Percentiles rank a stretch among this genome's conserved stretches.
phyloP scores from a whole-genome alignment of 371 early-diverging fungal genomes.

The Rhizopus delemar region DNA sequence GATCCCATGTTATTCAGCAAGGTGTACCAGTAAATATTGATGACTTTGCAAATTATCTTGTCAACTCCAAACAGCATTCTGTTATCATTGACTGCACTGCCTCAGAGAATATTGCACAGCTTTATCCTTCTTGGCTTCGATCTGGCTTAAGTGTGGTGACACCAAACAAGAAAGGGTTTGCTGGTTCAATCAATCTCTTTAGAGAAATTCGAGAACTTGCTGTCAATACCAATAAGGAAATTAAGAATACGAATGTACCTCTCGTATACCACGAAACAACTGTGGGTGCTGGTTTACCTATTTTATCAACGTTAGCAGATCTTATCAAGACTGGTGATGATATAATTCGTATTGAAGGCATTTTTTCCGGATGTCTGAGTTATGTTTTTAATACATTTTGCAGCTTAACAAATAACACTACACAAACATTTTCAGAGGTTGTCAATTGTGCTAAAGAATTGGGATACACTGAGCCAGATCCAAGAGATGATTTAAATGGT shows the following conservation, averaged over 20 bases:
- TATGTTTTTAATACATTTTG: slow-evolving; percentile 96
- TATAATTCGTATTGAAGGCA: slow-evolving; percentile 90
- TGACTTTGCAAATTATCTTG: slow-evolving; percentile 56
- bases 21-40: slow-evolving; percentile 46
- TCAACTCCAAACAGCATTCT: slow-evolving; percentile 50
- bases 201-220: slow-evolving; percentile 67
- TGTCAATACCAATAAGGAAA: slow-evolving; percentile 16
- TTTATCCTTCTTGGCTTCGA: slow-evolving; percentile 82
- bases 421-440: slow-evolving; percentile 78
- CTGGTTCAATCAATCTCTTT: slow-evolving; percentile 70
- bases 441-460: slow-evolving; percentile 87
- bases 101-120: slow-evolving; percentile 73
- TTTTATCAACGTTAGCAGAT: slow-evolving; percentile 88
- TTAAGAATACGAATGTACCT: slow-evolving; percentile 33
- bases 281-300: slow-evolving; percentile 97
- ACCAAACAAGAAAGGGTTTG: slow-evolving; percentile 97
- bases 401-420: slow-evolving; percentile 48
- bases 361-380: slow-evolving; percentile 94
- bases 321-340: slow-evolving; percentile 91
- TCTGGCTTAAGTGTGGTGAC: slow-evolving; percentile 88
- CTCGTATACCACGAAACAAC: slow-evolving; percentile 90
- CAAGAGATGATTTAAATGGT: slow-evolving; percentile 96
- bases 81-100: slow-evolving; percentile 93
- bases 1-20: slow-evolving; percentile 21
- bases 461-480: slow-evolving; percentile 98